Percentiles rank a stretch among this genome's conserved stretches.
Conservation (phyloP, 2,329 filamentous ascomycete species). For the Nemania sp. region DNA sequence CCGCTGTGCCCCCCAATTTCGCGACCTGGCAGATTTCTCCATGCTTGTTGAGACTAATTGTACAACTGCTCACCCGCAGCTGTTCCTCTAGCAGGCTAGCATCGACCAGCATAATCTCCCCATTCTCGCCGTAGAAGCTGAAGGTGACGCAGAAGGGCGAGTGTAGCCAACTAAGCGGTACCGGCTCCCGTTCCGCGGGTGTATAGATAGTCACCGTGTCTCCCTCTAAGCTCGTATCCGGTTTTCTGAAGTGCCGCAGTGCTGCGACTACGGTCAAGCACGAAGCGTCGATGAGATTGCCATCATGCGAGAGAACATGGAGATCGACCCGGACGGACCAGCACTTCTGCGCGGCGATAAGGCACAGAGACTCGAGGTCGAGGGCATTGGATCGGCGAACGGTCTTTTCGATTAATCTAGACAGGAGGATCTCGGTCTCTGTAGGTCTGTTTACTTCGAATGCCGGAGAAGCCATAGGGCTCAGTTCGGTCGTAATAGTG, state of each 20-base stretch:
- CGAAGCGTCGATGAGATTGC: constrained; percentile 82
- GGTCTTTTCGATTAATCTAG: constrained; percentile 89
- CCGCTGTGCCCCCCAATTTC: constrained; percentile 82
- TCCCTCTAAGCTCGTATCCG: constrained; percentile 84
- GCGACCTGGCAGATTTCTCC: constrained; percentile 90
- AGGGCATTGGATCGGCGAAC: constrained; percentile 89
- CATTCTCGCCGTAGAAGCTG: constrained; percentile 76
- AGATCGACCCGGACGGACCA: constrained; percentile 91
- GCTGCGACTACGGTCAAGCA: constrained; percentile 88
- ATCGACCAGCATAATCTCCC: constrained; percentile 72
- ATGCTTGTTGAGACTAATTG: constrained; percentile 84
- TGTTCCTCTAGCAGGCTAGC: constrained; percentile 76
- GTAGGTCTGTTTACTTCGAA: constrained; percentile 86
- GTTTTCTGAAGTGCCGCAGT: constrained; percentile 86
- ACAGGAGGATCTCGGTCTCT: constrained; percentile 82
- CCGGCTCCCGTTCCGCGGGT: constrained; percentile 82
- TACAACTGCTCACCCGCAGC: constrained; percentile 71
- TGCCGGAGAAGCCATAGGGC: constrained; percentile 86
- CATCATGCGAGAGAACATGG: constrained; percentile 88
- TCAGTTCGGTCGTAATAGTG: constrained; percentile 87
- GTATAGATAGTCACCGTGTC: constrained; percentile 85
- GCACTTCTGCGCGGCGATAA: constrained; percentile 86
- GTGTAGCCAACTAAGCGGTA: constrained; percentile 87
- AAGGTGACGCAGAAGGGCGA: constrained; percentile 91
- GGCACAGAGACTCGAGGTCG: constrained; percentile 93